Evolutionary conservation across 2,329 filamentous ascomycete species (phyloP).

Genomic region (Ophiostoma australiae): DNA sequence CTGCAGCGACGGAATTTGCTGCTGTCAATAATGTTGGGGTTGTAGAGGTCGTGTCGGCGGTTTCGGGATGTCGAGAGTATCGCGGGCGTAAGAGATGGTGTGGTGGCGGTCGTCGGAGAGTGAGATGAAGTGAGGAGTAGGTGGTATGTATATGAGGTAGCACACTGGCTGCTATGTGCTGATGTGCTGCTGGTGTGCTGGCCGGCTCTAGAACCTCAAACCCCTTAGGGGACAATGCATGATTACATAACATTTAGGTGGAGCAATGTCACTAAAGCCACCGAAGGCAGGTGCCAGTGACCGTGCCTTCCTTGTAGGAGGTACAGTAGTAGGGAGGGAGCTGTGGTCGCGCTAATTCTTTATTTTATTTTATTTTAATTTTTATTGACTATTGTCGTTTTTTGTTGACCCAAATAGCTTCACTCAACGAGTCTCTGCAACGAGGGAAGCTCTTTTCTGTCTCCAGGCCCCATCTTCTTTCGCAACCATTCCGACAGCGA

Average conservation of each 20-base stretch:
- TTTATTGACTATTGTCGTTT: constrained; percentile 14
- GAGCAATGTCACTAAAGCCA: neutral
- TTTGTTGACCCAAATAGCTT: constrained; percentile 22
- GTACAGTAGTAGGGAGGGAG: constrained; percentile 20
- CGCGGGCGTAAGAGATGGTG: neutral
- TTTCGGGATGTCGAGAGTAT: neutral
- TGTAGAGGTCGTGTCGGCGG: neutral
- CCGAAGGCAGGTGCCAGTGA: constrained; percentile 10
- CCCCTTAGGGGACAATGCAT: neutral
- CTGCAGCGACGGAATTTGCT: neutral
- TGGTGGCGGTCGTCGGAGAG: neutral
- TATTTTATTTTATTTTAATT: constrained; percentile 15
- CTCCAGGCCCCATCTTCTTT: neutral
- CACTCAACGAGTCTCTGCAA: constrained; percentile 13
- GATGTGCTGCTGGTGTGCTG: neutral
- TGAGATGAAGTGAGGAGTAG: neutral
- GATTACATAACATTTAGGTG: constrained; percentile 5
- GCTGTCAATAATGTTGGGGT: no score
- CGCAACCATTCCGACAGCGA: neutral
- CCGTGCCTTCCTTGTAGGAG: constrained; percentile 12
- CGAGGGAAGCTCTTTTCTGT: constrained; percentile 6
- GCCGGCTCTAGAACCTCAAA: neutral
- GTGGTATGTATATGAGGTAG: neutral
- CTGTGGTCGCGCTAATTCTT: constrained; percentile 22
- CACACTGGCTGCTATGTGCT: neutral